These are phyloP conservation scores for Talaromyces sp. DNA, from an alignment of 2,329 filamentous ascomycete species.

Conservation along the genomic window DNA sequence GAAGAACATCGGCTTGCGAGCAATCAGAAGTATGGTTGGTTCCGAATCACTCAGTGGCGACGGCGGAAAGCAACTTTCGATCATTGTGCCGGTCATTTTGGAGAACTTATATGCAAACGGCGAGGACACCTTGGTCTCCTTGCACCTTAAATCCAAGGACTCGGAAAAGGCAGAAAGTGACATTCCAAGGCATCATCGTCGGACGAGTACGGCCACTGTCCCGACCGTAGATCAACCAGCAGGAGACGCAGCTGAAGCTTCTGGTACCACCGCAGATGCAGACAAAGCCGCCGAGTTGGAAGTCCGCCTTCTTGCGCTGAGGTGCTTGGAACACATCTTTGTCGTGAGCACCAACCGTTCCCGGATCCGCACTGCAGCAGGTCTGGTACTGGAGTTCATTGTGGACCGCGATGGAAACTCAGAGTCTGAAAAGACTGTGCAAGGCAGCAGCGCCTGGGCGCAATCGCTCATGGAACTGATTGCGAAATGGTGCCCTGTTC, in stretches of 20 bases:
- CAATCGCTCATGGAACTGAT: conserved; percentile 74
- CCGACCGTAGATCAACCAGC: conserved; percentile 65
- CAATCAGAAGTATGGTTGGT: conserved; percentile 73
- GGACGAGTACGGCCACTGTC: conserved; percentile 75
- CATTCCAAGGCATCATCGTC: conserved; percentile 62
- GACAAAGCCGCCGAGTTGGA: conserved; percentile 88
- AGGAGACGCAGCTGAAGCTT: conserved; percentile 60
- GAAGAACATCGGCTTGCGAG: conserved; percentile 67
- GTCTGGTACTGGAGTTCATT: conserved; percentile 69
- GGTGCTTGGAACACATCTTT: conserved; percentile 83
- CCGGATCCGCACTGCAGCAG: conserved; percentile 74
- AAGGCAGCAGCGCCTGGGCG: conserved; percentile 64
- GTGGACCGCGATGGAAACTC: conserved; percentile 47
- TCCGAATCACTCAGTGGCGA: conserved; percentile 74
- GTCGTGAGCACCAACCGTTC: conserved; percentile 67
- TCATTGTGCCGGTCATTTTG: conserved; percentile 77
- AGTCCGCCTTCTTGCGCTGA: conserved; percentile 74
- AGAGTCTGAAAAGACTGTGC: conserved; percentile 39
- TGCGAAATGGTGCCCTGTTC: conserved; percentile 83
- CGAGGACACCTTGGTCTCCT: conserved; percentile 59
- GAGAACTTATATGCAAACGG: conserved; percentile 70
- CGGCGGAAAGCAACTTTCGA: conserved; percentile 67
- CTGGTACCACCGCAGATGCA: conserved; percentile 76
- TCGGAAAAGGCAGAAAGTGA: conserved; percentile 53
- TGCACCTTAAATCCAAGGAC: conserved; percentile 62